Evolutionary conservation across 371 early-diverging fungal genomes (phyloP).

Genomic region (Coelomomyces lativittatus): DNA sequence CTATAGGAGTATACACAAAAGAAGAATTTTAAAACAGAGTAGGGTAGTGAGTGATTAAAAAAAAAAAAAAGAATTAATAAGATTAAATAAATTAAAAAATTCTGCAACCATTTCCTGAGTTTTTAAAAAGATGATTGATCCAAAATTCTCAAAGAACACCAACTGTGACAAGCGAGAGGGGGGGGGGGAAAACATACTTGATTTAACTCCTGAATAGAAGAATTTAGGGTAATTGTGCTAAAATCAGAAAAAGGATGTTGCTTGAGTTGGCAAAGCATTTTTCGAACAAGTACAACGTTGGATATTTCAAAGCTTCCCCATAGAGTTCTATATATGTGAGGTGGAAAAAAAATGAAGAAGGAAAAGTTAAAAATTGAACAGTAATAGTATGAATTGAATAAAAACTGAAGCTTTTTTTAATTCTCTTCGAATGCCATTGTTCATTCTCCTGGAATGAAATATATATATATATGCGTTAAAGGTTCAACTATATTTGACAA

Average conservation of each 20-base stretch:
- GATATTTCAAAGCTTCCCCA: constrained; percentile 68
- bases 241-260: constrained; percentile 28
- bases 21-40: background rate
- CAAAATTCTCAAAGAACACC: too few species aligned
- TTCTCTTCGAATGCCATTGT: too few species aligned
- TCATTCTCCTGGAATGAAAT: too few species aligned
- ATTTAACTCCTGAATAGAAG: constrained; percentile 39
- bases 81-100: background rate
- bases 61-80: background rate
- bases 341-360: background rate
- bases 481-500: too few species aligned
- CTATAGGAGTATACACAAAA: constrained; percentile 5
- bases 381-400: background rate
- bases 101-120: too few species aligned
- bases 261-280: constrained; percentile 54
- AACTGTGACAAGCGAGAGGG: background rate
- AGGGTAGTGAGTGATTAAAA: background rate
- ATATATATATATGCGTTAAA: too few species aligned
- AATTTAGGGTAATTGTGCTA: constrained; percentile 20
- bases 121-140: too few species aligned
- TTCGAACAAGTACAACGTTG: constrained; percentile 47
- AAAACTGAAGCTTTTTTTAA: too few species aligned
- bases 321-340: constrained; percentile 18
- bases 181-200: constrained; percentile 16
- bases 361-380: background rate